Evolutionary conservation across 2,329 filamentous ascomycete genomes (phyloP), one percentile per base, ranked within the genome.

Genomic region (Plenodomus lindquistii): DNA sequence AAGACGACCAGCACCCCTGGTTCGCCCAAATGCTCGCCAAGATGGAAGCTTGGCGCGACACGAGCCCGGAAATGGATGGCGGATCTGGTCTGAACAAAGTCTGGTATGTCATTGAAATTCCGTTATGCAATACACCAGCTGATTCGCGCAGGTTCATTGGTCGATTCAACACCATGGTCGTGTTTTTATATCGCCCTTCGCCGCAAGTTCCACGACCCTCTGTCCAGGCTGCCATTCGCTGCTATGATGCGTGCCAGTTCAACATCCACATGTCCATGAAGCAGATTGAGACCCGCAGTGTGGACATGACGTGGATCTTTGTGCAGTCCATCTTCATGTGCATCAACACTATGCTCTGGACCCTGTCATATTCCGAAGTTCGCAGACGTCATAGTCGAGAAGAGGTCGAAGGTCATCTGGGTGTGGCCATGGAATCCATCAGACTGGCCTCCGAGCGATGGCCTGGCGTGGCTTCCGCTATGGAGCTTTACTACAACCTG

Each of bases 291-390:
- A 85, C 82, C 15, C 81, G 83, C 13, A 85, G 85, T 18, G 84
- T 94, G 10, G 93, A 97, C 66, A 80, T 97, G 51, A 97, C 92
- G 1, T 97, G 93, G 93, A 87, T 96, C 37, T 96, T 96, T 65
- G 84, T 96, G 1, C 82, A 96, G 49, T 86, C 88, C 17, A 81
- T 97, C 35, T 97, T 95, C 75, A 94, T 95, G 85, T 86, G 89
- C 4, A 81, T 97, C 48, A 97, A 96, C 67, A 92, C 90, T 4
- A 82, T 97, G 41, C 81, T 99, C 1, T 99, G 94, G 94, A 85
- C 89, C 1, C 81, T 96, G 7, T 96, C 92, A 1, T 97, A 96
- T 65, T 81, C 87, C 3, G 88, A 93, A 57, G 86, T 97, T 19
- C 86, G 94, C 38, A 81, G 83, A 44, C 78, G 83, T 16, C 87